Conservation (phyloP, 768 basidiomycete genomes). For the Glaciozyma martinii region DNA sequence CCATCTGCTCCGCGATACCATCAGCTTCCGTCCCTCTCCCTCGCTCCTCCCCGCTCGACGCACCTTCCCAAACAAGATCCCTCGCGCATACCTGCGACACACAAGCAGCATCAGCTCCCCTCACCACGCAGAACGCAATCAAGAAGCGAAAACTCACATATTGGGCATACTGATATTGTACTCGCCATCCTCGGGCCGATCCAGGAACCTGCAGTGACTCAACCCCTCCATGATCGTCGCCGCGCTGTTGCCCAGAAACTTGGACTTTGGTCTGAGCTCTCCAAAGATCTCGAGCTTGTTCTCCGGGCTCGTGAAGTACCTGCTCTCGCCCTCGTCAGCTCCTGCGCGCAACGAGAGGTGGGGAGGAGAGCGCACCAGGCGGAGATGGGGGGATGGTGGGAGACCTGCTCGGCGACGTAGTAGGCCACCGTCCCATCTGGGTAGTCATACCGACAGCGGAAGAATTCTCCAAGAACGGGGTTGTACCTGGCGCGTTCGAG, state of each 20-base stretch:
- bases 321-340: slow-evolving; percentile 48
- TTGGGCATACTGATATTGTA: slow-evolving; percentile 94
- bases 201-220: slow-evolving; percentile 51
- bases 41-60: slow-evolving; percentile 50
- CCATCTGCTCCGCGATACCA: slow-evolving; percentile 56
- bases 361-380: slow-evolving; percentile 22
- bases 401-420: slow-evolving; percentile 96
- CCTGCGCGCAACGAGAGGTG: slow-evolving; percentile 36
- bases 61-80: slow-evolving; percentile 47
- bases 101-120: not conserved
- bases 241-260: slow-evolving; percentile 93
- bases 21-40: not conserved
- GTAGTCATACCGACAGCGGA: slow-evolving; percentile 91
- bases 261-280: slow-evolving; percentile 88
- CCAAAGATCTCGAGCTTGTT: slow-evolving; percentile 81
- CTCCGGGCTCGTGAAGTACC: slow-evolving; percentile 71
- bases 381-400: slow-evolving; percentile 79
- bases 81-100: slow-evolving; percentile 39
- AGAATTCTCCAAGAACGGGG: slow-evolving; percentile 94
- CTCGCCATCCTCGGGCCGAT: slow-evolving; percentile 45
- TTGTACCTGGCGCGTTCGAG: slow-evolving; percentile 64
- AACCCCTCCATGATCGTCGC: slow-evolving; percentile 80
- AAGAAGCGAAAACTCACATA: slow-evolving; percentile 52
- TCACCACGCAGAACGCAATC: too few relatives aligned
- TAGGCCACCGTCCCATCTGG: slow-evolving; percentile 83